phyloP scores from a whole-genome alignment of 148 eudicot genomes.

The Rhododendron ovatum region DNA sequence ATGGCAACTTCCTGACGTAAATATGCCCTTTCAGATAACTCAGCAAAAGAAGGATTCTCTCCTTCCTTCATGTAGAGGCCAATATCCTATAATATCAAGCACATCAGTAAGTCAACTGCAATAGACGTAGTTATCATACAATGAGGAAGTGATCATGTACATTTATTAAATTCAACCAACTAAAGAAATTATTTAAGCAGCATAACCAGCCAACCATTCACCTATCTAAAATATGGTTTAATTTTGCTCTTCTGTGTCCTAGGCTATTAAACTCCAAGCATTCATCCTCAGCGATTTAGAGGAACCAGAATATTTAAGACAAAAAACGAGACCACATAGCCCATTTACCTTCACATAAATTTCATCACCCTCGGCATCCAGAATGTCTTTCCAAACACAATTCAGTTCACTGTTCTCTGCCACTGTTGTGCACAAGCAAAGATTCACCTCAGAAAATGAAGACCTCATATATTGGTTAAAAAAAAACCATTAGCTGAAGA shows the following conservation, averaged over 20 bases:
- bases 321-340: background rate
- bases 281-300: background rate
- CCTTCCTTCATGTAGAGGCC: conserved; percentile 78
- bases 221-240: background rate
- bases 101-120: background rate
- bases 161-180: background rate
- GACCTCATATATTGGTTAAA: background rate
- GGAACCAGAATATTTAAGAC: background rate
- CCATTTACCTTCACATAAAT: conserved; percentile 11
- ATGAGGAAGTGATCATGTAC: background rate
- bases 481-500: background rate
- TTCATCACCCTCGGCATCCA: conserved; percentile 14
- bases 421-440: conserved; percentile 6
- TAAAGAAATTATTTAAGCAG: background rate
- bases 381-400: conserved; percentile 10
- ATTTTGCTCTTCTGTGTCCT: background rate
- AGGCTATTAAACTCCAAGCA: background rate
- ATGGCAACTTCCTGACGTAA: conserved; percentile 88
- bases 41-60: conserved; percentile 70
- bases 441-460: background rate
- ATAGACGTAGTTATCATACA: background rate
- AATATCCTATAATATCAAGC: conserved; percentile 45
- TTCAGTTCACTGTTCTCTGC: conserved; percentile 5
- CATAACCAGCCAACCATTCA: background rate
- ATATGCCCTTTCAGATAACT: conserved; percentile 79